Evolutionary conservation across 2,329 filamentous ascomycete species (phyloP).

Genomic region (Metarhizium humberi): DNA sequence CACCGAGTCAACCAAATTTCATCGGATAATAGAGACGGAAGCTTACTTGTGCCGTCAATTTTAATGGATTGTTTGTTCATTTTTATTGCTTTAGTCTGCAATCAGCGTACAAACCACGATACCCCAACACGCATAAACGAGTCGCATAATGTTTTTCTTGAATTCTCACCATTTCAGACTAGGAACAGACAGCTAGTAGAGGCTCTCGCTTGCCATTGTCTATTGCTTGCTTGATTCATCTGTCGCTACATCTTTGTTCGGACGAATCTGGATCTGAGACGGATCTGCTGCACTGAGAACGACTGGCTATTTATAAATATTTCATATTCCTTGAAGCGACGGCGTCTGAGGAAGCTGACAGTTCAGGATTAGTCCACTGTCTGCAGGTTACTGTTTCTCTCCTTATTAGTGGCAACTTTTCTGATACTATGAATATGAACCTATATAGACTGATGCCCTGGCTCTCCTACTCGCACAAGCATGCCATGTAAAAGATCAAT

Average conservation of each 20-base stretch:
- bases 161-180: neutral
- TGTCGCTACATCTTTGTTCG: neutral
- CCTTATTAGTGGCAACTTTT: neutral
- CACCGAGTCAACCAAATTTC: neutral
- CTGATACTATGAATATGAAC: neutral
- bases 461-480: too few species aligned
- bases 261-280: neutral
- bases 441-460: neutral
- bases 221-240: neutral
- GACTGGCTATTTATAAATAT: neutral
- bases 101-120: slow-evolving; percentile 6
- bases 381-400: neutral
- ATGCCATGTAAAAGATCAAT: neutral
- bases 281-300: neutral
- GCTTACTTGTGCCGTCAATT: neutral
- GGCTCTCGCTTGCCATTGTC: neutral
- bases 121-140: slow-evolving; percentile 4
- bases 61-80: slow-evolving; percentile 1
- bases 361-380: neutral
- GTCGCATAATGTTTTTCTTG: neutral
- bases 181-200: neutral
- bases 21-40: neutral
- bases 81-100: slow-evolving; percentile 1
- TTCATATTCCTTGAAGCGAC: neutral
- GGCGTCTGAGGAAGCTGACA: neutral